Evolutionary conservation across 2,329 filamentous ascomycete genomes (phyloP).

Genomic region (Tolypocladium sp.): DNA sequence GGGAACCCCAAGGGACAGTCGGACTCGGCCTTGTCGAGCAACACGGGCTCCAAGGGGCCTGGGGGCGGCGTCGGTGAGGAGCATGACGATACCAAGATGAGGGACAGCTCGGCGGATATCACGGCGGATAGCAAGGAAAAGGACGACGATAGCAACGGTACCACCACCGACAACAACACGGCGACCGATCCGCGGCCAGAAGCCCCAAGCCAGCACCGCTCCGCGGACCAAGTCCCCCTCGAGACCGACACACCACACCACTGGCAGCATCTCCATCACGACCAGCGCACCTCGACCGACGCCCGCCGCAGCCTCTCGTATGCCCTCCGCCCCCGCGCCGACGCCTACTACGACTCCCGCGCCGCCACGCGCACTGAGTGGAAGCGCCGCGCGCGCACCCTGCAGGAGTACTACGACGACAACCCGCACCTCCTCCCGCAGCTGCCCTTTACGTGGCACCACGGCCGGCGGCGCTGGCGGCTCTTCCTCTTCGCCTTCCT

Average conservation of each 20-base stretch:
- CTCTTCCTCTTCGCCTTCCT: slow-evolving; percentile 38
- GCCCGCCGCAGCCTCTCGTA: slow-evolving; percentile 25
- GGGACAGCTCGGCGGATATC: background rate
- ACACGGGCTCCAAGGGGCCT: background rate
- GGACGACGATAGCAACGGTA: background rate
- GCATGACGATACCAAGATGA: background rate
- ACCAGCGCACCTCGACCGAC: background rate
- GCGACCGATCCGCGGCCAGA: background rate
- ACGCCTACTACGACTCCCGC: slow-evolving; percentile 30
- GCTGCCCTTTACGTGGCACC: slow-evolving; percentile 31
- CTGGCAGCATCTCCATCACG: background rate
- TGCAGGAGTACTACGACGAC: slow-evolving; percentile 29
- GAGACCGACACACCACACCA: background rate
- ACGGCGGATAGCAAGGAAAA: background rate
- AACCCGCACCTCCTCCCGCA: slow-evolving; percentile 28
- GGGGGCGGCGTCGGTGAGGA: background rate
- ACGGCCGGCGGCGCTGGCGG: slow-evolving; percentile 29
- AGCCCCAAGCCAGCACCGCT: background rate
- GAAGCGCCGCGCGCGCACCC: slow-evolving; percentile 22
- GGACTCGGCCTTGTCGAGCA: slow-evolving; percentile 9
- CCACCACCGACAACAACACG: background rate
- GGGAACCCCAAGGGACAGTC: slow-evolving; percentile 14
- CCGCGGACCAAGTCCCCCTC: background rate
- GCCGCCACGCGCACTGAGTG: slow-evolving; percentile 25
- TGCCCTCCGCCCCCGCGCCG: slow-evolving; percentile 19